Evolutionary conservation across 768 basidiomycete genomes (phyloP), one percentile per base, ranked within the genome.

Genomic region (Leccinellum albellum): DNA sequence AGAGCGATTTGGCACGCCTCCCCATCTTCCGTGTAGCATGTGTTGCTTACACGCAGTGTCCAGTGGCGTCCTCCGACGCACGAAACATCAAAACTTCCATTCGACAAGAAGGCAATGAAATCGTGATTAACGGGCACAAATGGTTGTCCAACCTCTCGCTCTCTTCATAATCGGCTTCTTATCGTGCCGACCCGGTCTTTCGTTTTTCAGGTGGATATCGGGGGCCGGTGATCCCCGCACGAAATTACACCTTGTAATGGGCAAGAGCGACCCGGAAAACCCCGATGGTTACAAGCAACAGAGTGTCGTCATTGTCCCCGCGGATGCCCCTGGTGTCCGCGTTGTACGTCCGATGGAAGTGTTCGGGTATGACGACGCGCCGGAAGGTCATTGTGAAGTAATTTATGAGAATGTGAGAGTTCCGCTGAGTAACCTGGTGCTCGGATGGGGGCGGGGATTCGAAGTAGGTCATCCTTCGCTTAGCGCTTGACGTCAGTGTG

Each of bases 361-460:
- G 40, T 89, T 97, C 64, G 94, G 94, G 7, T 96, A 93, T 65
- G 93, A 95, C 65, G 94, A 95, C 69, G 94, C 95, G 6, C 93
- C 94, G 0, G 94, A 97, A 70, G 97, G 97, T 0, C 97, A 99
- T 68, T 97, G 88, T 66, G 97, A 99, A 74, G 82, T 99, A 53
- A 82, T 90, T 58, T 99, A 98, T 63, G 88, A 94, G 23, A 91
- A 97, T 68, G 97, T 98, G 26, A 85, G 91, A 32, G 88, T 99
- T 17, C 94, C 94, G 9, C 71, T 91, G 57, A 74, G 76, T 53
- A 94, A 94, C 69, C 70, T 98, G 50, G 82, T 99, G 14, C 81
- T 90, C 23, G 96, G 96, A 5, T 95, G 95, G 90, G 95, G 97
- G 14, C 82, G 82, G 61, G 97, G 97, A 6, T 99, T 99, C 64